Conservation (phyloP, 495 filamentous ascomycete genomes). For the Astrothelium subdiscretum region DNA sequence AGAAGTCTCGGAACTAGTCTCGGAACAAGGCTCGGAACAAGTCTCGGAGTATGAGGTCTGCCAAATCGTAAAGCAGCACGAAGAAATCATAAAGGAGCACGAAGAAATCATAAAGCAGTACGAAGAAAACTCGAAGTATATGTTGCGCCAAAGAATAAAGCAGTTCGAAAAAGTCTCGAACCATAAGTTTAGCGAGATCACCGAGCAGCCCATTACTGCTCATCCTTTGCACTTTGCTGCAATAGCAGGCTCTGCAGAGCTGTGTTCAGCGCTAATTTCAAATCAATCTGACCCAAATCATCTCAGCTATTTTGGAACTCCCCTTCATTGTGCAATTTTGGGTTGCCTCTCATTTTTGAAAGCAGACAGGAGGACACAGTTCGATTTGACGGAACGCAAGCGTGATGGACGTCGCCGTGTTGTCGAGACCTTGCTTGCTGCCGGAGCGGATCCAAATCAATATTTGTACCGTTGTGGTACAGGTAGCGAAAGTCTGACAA, state of each 20-base stretch:
- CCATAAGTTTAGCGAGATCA: not conserved
- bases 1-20: no score
- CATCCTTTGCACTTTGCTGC: conserved; percentile 19
- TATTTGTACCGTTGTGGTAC: not conserved
- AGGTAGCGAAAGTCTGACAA: not conserved
- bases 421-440: not conserved
- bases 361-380: no score
- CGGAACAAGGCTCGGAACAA: not conserved
- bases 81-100: no score
- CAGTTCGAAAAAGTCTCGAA: not conserved
- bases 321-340: conserved; percentile 15
- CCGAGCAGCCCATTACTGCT: not conserved
- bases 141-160: no score
- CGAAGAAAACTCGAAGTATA: no score
- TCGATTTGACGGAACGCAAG: not conserved
- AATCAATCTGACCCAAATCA: conserved; percentile 10
- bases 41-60: no score
- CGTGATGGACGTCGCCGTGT: no score
- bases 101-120: no score
- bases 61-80: no score
- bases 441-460: not conserved
- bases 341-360: not conserved
- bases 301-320: conserved; percentile 11
- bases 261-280: conserved; percentile 11
- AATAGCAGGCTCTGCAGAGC: not conserved